phyloP scores from a whole-genome alignment of 192 early-diverging fungal species.

The Gigaspora rosea region DNA sequence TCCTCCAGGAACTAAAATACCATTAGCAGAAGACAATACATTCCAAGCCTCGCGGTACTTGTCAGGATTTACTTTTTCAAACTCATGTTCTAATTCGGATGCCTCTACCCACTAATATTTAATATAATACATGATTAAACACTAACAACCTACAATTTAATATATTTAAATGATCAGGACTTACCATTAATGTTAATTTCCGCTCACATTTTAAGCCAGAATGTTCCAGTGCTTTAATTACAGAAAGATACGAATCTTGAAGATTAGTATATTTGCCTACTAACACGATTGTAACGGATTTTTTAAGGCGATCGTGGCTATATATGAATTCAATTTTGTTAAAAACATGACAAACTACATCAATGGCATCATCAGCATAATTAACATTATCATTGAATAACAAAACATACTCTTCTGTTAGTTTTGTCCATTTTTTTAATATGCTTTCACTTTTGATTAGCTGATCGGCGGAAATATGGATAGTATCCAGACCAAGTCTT shows the following conservation, averaged over 20 bases:
- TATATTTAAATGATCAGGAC: constrained; percentile 1
- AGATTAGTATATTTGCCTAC: constrained; percentile 98
- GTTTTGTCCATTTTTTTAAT: constrained; percentile 85
- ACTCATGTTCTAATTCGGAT: constrained; percentile 79
- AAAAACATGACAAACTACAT: neutral
- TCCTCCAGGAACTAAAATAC: constrained; percentile 97
- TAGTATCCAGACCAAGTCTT: constrained; percentile 71
- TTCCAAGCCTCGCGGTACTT: constrained; percentile 98
- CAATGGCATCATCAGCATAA: neutral
- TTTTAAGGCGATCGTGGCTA: constrained; percentile 75
- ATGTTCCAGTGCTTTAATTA: constrained; percentile 95
- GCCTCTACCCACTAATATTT: constrained; percentile 89
- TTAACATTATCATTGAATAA: neutral
- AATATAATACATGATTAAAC: neutral
- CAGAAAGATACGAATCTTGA: constrained; percentile 96
- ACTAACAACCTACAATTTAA: neutral
- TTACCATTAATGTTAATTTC: constrained; percentile 67
- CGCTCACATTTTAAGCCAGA: constrained; percentile 83
- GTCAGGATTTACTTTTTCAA: constrained; percentile 76
- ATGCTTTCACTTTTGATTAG: constrained; percentile 60
- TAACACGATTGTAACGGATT: constrained; percentile 83
- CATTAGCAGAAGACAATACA: constrained; percentile 80
- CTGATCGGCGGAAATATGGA: constrained; percentile 56
- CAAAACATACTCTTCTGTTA: constrained; percentile 57
- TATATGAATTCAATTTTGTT: constrained; percentile 28